Conservation (phyloP, 2,329 filamentous ascomycete species). For the Cadophora sp. region DNA sequence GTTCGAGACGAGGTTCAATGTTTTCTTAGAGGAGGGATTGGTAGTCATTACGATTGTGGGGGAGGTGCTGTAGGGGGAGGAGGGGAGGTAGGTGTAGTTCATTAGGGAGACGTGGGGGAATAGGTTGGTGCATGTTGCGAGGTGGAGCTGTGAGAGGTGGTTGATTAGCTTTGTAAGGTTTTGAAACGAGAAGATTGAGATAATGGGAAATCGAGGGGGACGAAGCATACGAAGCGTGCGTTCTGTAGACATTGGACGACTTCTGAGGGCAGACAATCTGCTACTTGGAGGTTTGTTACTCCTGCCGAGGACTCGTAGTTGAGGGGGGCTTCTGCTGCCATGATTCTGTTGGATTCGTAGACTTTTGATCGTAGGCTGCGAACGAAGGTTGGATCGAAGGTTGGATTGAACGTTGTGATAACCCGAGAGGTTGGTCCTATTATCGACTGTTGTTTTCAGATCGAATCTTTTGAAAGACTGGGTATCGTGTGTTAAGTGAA, state of each 20-base stretch:
- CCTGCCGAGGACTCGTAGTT: conserved; percentile 79
- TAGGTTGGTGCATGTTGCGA: conserved; percentile 86
- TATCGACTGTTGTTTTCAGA: neutral
- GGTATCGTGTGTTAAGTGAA: neutral
- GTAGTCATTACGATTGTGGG: conserved; percentile 97
- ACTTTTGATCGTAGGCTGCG: neutral
- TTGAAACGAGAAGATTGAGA: neutral
- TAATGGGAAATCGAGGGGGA: conserved; percentile 19
- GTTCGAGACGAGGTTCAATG: conserved; percentile 81
- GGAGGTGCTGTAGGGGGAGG: conserved; percentile 69
- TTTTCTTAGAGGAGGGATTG: conserved; percentile 79
- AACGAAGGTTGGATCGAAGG: no score
- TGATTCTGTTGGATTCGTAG: conserved; percentile 14
- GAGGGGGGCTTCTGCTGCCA: conserved; percentile 63
- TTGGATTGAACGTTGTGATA: neutral
- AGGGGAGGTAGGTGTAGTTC: conserved; percentile 97
- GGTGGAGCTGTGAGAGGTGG: conserved; percentile 74
- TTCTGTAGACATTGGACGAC: conserved; percentile 93
- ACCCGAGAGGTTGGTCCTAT: neutral
- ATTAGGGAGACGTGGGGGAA: conserved; percentile 93
- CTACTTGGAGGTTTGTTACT: conserved; percentile 68
- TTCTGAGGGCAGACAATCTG: conserved; percentile 77
- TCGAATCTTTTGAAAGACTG: neutral
- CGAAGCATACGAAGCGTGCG: conserved; percentile 80
- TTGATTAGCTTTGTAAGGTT: conserved; percentile 21